A percentile compares a stretch with the other conserved stretches of the same genome.
Evolutionary conservation across 2,329 filamentous ascomycete genomes (phyloP).

Genomic region (Nakataea oryzae): DNA sequence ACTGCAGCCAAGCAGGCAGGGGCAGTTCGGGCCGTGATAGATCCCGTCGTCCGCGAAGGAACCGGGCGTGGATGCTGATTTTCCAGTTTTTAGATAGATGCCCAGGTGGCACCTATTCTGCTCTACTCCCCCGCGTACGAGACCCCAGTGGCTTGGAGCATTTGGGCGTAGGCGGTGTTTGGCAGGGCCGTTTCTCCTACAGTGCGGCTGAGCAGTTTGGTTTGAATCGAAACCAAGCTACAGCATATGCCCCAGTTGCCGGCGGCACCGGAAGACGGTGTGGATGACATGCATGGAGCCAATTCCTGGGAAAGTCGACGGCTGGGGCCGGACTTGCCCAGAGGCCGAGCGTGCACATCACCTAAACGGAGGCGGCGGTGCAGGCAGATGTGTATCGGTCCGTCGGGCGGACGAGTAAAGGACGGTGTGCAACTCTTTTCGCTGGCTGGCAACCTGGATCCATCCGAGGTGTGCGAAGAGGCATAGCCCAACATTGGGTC

Average conservation of each 20-base stretch:
- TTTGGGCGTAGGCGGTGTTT: background rate
- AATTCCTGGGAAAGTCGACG: background rate
- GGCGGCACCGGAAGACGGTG: background rate
- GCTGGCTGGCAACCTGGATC: background rate
- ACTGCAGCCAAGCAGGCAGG: background rate
- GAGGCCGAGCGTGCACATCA: background rate
- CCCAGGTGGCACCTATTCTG: too few relatives aligned
- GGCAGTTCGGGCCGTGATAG: background rate
- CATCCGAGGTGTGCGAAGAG: background rate
- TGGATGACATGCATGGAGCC: background rate
- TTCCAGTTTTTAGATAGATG: too few relatives aligned
- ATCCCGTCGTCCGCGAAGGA: too few relatives aligned
- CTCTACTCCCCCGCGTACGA: too few relatives aligned
- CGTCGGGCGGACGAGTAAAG: too few relatives aligned
- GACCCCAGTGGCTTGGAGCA: too few relatives aligned
- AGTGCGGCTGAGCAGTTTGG: background rate
- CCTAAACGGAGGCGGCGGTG: background rate
- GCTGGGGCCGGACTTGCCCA: background rate
- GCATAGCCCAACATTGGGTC: too few relatives aligned
- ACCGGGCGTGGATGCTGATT: too few relatives aligned
- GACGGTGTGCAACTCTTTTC: too few relatives aligned
- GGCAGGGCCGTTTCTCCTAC: background rate
- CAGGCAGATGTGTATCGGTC: background rate
- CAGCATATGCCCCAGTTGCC: background rate
- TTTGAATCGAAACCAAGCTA: background rate